Percentiles rank a stretch among this genome's conserved stretches.
Evolutionary conservation across 192 early-diverging fungal species (phyloP).

Genomic region (Coemansia sp.): DNA sequence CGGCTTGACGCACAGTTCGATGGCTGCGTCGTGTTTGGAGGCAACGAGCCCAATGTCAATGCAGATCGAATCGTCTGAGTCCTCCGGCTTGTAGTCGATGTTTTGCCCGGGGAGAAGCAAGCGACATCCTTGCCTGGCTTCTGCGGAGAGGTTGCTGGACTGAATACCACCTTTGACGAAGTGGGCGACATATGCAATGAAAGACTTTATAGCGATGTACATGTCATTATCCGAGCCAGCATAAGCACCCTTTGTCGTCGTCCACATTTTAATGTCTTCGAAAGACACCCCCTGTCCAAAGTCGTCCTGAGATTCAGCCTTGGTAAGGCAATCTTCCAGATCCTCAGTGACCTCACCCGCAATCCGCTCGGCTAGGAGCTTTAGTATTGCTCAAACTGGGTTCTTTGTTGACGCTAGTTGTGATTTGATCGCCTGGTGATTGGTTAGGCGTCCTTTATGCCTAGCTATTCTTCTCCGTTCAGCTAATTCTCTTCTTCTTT

Average conservation of each 20-base stretch:
- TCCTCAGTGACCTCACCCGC: not conserved
- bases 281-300: too few relatives aligned
- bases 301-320: too few relatives aligned
- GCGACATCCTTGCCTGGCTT: not conserved
- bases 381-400: not conserved
- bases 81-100: not conserved
- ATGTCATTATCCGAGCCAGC: not conserved
- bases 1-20: not conserved
- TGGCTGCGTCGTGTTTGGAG: not conserved
- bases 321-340: not conserved
- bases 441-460: not conserved
- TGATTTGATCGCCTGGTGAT: slow-evolving; percentile 6
- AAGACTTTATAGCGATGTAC: not conserved
- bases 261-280: not conserved
- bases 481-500: not conserved
- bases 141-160: not conserved
- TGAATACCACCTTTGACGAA: not conserved
- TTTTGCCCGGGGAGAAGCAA: not conserved
- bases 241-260: not conserved
- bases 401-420: not conserved
- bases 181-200: not conserved
- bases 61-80: not conserved
- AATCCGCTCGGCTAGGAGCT: not conserved
- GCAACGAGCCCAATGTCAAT: too few relatives aligned
- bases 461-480: not conserved